Evolutionary conservation across 768 basidiomycete species (phyloP).

Genomic region (Tulasnella sp.): DNA sequence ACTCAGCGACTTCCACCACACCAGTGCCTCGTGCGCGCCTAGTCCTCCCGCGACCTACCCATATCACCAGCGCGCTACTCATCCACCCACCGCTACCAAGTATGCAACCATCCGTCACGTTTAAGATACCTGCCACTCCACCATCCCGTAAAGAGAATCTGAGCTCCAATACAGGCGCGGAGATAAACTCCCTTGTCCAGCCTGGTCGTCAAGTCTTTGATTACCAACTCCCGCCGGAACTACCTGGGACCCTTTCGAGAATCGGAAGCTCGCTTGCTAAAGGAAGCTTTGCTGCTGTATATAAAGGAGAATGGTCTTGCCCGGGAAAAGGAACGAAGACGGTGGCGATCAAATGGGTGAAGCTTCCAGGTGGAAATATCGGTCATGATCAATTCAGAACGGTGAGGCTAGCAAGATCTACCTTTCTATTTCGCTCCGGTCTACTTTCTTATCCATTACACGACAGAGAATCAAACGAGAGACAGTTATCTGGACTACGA

Average conservation of each 20-base stretch:
- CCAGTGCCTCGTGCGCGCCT: no score
- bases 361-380: neutral
- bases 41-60: no score
- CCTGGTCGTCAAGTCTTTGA: no score
- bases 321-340: neutral
- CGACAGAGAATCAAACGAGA: neutral
- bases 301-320: neutral
- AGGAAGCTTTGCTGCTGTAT: neutral
- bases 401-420: neutral
- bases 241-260: neutral
- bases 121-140: no score
- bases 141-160: no score
- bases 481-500: neutral
- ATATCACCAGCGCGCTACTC: neutral
- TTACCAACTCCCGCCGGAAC: neutral
- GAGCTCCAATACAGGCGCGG: no score
- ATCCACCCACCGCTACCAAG: neutral
- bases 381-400: neutral
- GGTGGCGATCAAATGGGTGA: neutral
- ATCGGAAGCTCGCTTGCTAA: neutral
- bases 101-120: no score
- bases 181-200: no score
- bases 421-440: neutral
- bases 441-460: neutral
- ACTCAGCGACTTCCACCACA: no score